Evolutionary conservation across 176 grass and related monocot genomes (phyloP).

Genomic region (Secale cereale): DNA sequence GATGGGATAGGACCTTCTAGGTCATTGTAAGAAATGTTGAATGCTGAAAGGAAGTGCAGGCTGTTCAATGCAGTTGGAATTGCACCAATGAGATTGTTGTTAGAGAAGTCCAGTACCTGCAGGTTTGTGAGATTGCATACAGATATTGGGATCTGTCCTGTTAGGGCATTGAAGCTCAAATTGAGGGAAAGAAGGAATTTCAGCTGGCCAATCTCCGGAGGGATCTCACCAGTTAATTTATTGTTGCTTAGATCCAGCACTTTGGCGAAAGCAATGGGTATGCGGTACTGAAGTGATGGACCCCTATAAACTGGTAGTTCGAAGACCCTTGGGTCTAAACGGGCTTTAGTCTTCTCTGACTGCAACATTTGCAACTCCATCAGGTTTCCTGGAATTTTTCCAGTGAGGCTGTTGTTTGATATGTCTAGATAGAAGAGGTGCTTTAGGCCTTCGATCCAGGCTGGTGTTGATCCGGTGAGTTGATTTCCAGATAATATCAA

Average conservation of each 20-base stretch:
- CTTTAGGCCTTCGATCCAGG: conserved; percentile 16
- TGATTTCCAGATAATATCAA: background rate
- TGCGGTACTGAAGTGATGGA: conserved; percentile 9
- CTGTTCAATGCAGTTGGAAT: conserved; percentile 16
- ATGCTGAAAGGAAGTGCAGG: conserved; percentile 25
- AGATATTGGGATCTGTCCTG: conserved; percentile 8
- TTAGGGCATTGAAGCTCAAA: conserved; percentile 26
- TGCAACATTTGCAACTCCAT: conserved; percentile 20
- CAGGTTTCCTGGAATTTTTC: conserved; percentile 15
- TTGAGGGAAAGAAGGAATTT: conserved; percentile 8
- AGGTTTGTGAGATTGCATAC: conserved; percentile 26
- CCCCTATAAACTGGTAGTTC: conserved; percentile 14
- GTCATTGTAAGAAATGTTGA: conserved; percentile 37
- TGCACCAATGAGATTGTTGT: conserved; percentile 34
- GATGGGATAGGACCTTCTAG: conserved; percentile 34
- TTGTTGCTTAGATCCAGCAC: conserved; percentile 19
- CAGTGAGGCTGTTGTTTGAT: conserved; percentile 37
- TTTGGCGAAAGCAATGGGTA: background rate
- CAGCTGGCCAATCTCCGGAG: conserved; percentile 32
- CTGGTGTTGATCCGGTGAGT: conserved; percentile 29
- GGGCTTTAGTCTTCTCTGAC: background rate
- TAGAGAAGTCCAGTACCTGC: conserved; percentile 33
- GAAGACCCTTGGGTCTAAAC: conserved; percentile 8
- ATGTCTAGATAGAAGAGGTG: conserved; percentile 39
- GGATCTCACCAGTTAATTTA: conserved; percentile 30